These are phyloP conservation scores for Entomortierella beljakovae DNA, from an alignment of 192 early-diverging fungal genomes.

Conservation along the genomic window DNA sequence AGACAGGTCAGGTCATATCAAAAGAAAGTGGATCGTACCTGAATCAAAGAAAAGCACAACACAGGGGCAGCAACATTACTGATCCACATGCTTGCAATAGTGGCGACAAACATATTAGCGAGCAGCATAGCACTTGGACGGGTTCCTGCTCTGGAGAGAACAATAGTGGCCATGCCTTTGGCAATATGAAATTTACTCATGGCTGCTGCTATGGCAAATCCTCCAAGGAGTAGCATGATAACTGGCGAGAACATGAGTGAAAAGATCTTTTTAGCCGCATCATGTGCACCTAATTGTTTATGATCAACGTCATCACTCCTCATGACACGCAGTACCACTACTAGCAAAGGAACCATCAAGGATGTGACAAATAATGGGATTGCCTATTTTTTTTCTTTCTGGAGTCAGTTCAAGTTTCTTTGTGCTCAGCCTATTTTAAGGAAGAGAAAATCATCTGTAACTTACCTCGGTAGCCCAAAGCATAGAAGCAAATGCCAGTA, in stretches of 20 bases:
- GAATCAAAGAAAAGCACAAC: slow-evolving; percentile 93
- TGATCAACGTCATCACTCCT: slow-evolving; percentile 63
- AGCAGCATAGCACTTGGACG: slow-evolving; percentile 84
- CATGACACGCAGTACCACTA: slow-evolving; percentile 88
- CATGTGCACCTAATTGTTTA: slow-evolving; percentile 74
- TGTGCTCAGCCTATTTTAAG: too few relatives aligned
- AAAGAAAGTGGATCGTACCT: slow-evolving; percentile 50
- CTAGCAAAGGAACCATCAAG: slow-evolving; percentile 86
- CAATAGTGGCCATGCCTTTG: slow-evolving; percentile 85
- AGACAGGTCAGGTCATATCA: neutral
- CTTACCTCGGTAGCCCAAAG: slow-evolving; percentile 94
- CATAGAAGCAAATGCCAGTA: slow-evolving; percentile 88
- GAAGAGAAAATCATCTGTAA: neutral
- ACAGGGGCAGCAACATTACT: slow-evolving; percentile 97
- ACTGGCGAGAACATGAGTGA: slow-evolving; percentile 95
- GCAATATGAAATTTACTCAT: slow-evolving; percentile 97
- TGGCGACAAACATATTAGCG: slow-evolving; percentile 95
- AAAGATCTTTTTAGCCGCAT: slow-evolving; percentile 87
- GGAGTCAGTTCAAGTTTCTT: too few relatives aligned
- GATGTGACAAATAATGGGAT: slow-evolving; percentile 95
- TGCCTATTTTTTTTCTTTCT: slow-evolving; percentile 65
- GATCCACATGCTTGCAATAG: slow-evolving; percentile 98
- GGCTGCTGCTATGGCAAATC: slow-evolving; percentile 94
- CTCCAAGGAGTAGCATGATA: slow-evolving; percentile 95
- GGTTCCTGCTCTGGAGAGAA: slow-evolving; percentile 89